Evolutionary conservation across 192 early-diverging fungal species (phyloP).

Genomic region (Rhizophagus prolifer): DNA sequence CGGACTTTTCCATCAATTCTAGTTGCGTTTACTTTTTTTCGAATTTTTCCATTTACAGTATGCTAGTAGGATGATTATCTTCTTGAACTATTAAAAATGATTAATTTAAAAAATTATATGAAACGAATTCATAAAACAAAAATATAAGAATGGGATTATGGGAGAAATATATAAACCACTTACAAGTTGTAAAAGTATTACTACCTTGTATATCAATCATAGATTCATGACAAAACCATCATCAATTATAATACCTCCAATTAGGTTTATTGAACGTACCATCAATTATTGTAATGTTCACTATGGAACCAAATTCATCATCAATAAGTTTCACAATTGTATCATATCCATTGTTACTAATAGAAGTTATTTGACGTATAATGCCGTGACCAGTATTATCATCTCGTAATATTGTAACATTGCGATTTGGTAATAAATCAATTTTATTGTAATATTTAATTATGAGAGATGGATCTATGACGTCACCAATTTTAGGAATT

Average conservation of each 20-base stretch:
- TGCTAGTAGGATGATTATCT: too few species aligned
- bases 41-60: too few species aligned
- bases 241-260: conserved; percentile 5
- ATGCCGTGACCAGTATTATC: too few species aligned
- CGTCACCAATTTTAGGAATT: neutral
- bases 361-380: neutral
- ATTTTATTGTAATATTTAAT: neutral
- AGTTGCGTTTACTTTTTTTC: too few species aligned
- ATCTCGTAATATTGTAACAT: neutral
- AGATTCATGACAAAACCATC: neutral
- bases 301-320: neutral
- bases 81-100: too few species aligned
- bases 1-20: too few species aligned
- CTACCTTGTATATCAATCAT: neutral
- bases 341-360: too few species aligned
- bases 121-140: too few species aligned
- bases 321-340: neutral
- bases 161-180: too few species aligned
- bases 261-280: neutral
- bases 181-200: neutral
- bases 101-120: too few species aligned
- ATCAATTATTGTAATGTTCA: neutral
- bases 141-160: too few species aligned
- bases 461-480: too few species aligned
- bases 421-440: neutral